A percentile compares a stretch with the other conserved stretches of the same genome.
Conservation (phyloP, 2,329 filamentous ascomycete species). For the Aspergillus carbonarius region DNA sequence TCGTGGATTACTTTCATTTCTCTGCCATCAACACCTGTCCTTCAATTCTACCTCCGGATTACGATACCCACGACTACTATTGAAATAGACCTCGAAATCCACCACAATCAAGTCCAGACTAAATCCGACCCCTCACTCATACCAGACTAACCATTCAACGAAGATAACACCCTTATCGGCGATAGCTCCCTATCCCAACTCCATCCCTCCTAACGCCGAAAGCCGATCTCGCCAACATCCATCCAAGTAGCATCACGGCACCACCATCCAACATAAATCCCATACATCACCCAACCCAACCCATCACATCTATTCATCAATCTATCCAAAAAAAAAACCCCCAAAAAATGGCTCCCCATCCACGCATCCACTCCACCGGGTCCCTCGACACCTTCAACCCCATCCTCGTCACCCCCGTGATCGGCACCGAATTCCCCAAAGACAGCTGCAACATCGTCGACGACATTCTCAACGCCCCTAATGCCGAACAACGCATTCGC, state of each 20-base stretch:
- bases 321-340: not conserved
- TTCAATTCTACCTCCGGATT: too few species aligned
- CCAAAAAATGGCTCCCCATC: not conserved
- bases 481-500: conserved; percentile 62
- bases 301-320: not conserved
- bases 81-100: too few species aligned
- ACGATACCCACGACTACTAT: too few species aligned
- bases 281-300: not conserved
- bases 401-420: conserved; percentile 34
- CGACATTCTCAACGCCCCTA: conserved; percentile 56
- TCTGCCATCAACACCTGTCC: too few species aligned
- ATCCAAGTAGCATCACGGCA: too few species aligned
- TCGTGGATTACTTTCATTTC: too few species aligned
- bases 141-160: too few species aligned
- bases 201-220: not conserved
- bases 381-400: conserved; percentile 16
- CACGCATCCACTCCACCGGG: conserved; percentile 13
- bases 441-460: conserved; percentile 47
- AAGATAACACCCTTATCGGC: not conserved
- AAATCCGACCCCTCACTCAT: too few species aligned
- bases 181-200: not conserved
- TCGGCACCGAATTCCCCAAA: conserved; percentile 44
- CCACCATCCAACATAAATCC: not conserved
- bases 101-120: too few species aligned
- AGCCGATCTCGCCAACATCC: not conserved